Conservation (phyloP, 306 rosid genomes). For the Vicia sativa region DNA sequence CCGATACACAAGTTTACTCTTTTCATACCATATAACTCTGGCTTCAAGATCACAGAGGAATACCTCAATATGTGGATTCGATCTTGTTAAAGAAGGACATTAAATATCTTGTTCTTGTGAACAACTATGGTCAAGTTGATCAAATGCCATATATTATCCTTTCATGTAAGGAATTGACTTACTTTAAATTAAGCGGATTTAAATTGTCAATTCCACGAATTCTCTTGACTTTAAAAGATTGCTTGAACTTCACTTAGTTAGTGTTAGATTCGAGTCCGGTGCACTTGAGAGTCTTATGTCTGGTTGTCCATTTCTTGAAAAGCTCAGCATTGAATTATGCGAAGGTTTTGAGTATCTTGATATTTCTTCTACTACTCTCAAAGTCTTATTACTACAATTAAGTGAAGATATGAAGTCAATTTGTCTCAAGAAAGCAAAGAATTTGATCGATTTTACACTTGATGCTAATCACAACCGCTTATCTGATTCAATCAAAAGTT, state of each 20-base stretch:
- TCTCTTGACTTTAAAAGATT: not conserved
- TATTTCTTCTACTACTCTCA: not conserved
- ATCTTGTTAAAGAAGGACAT: too few relatives aligned
- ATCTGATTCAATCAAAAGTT: not conserved
- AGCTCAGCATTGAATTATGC: not conserved
- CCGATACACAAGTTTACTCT: slow-evolving; percentile 10
- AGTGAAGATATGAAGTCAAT: not conserved
- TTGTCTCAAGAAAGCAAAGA: not conserved
- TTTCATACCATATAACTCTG: accelerated
- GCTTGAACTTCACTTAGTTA: not conserved
- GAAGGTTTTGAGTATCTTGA: not conserved
- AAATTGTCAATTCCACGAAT: not conserved
- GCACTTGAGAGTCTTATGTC: not conserved
- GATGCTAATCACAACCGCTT: not conserved
- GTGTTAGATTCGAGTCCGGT: not conserved
- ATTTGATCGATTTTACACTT: not conserved
- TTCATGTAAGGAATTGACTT: not conserved
- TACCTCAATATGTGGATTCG: slow-evolving; percentile 7
- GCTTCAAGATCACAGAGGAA: not conserved
- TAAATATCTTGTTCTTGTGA: not conserved
- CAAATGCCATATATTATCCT: not conserved
- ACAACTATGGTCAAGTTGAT: not conserved
- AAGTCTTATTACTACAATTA: not conserved
- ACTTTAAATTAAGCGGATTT: not conserved
- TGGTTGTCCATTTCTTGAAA: not conserved